Percentiles rank a stretch among this genome's conserved stretches.
Conservation (phyloP, 495 filamentous ascomycete species). For the Chaetomium tenue region DNA sequence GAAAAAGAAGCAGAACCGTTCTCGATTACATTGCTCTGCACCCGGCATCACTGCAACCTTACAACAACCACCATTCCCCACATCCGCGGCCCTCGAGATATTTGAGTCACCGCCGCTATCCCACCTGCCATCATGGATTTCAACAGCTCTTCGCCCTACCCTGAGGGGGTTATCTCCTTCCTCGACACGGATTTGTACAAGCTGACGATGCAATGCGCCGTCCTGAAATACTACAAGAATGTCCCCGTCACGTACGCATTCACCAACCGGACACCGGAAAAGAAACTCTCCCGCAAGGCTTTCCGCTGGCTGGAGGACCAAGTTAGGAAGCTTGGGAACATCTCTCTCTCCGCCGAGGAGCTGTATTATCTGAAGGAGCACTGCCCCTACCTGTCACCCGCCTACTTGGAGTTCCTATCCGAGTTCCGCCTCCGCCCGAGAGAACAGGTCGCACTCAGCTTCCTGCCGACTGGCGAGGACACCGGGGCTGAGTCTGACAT, state of each 20-base stretch:
- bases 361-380: conserved; percentile 69
- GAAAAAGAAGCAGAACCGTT: background rate
- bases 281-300: conserved; percentile 80
- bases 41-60: background rate
- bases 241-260: conserved; percentile 86
- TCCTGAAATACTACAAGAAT: conserved; percentile 84
- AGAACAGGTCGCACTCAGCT: conserved; percentile 72
- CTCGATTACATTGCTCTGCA: background rate
- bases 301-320: conserved; percentile 84
- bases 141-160: conserved; percentile 56
- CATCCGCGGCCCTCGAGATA: background rate
- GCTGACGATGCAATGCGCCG: conserved; percentile 96
- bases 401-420: conserved; percentile 76
- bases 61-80: background rate
- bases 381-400: conserved; percentile 75
- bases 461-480: conserved; percentile 59
- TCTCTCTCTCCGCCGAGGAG: conserved; percentile 75
- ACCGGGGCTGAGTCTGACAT: conserved; percentile 64
- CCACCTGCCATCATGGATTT: conserved; percentile 52
- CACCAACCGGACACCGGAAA: conserved; percentile 91
- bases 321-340: conserved; percentile 73
- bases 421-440: conserved; percentile 75
- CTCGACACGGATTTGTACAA: conserved; percentile 98
- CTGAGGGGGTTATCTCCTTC: conserved; percentile 79
- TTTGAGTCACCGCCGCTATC: background rate